Conservation (phyloP, 208 protist species). For the Crithidia bombi region DNA sequence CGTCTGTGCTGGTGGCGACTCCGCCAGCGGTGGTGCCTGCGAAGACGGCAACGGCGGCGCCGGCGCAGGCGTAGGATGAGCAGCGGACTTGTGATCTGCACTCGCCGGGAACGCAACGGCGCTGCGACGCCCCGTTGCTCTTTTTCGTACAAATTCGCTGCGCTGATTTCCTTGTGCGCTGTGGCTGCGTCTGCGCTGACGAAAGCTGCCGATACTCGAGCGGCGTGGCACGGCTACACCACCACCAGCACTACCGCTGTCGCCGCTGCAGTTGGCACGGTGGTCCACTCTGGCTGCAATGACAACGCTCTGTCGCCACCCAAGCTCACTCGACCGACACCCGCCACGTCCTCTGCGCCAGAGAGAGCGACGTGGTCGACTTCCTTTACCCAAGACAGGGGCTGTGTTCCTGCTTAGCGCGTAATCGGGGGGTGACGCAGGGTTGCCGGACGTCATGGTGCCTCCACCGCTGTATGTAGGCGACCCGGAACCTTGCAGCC, state of each 20-base stretch:
- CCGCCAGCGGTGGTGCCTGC: not conserved
- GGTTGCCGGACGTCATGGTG: not conserved
- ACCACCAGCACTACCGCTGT: not conserved
- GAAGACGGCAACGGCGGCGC: constrained; percentile 7
- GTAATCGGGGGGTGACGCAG: constrained; percentile 4
- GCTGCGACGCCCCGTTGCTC: not conserved
- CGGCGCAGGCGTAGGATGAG: too few relatives aligned
- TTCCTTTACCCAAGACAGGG: not conserved
- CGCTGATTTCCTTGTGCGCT: not conserved
- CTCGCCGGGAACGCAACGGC: not conserved
- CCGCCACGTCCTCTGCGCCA: not conserved
- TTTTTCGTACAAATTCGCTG: not conserved
- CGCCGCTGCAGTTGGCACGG: not conserved
- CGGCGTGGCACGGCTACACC: not conserved
- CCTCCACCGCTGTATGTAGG: not conserved
- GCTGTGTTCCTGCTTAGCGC: not conserved
- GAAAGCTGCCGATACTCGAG: constrained; percentile 13
- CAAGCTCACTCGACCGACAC: not conserved
- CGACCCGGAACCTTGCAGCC: not conserved
- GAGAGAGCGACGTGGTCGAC: not conserved
- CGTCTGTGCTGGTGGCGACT: not conserved
- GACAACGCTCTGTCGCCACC: not conserved
- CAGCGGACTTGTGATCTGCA: not conserved
- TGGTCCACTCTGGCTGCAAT: not conserved
- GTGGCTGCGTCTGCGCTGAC: not conserved